Base-by-base conservation (phyloP, 176 grass and related monocot genomes). In the Dactylis glomerata region DNA sequence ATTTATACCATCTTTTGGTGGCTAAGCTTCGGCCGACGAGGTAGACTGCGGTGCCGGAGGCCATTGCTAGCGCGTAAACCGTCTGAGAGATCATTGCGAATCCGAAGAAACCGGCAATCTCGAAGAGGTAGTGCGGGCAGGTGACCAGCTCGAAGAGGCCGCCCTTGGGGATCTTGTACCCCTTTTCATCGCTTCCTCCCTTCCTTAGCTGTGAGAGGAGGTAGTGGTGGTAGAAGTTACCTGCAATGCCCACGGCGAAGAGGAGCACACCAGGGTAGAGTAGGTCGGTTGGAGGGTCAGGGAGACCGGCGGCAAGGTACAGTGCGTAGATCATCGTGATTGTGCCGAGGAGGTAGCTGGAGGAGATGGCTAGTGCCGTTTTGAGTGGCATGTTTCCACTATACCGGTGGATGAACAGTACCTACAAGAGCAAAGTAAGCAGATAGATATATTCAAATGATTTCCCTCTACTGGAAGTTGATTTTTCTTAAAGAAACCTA, bases 41-140 rank as follows among this genome's bases (percentile, higher is more conserved):
- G 70, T 97, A 94, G 4, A 81, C 84, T 13, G 62, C 65, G 0
- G 86, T 80, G 6, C 95, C 95, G 3, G 82, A 54, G 10, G 88
- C 58, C 14, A 89, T 68, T 5, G 84, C 83, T 32, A 90, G 79
- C 15, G 86, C 78, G 44, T 84, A 76, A 66, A 79, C 14, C 4
- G 95, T 94, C 61, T 92, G 95, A 4, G 84, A 70, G 70, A 97
- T 94, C 83, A 92, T 80, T 5, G 88, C 51, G 30, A 97, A 49
- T 8, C 95, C 95, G 3, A 92, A 70, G 69, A 92, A 92, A 2
- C n/a, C 88, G 2, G 86, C 1, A 67, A 97, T 92, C 74, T 97
- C 95, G 66, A 97, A 97, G 38, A 97, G 88, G 73, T 97, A 97
- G 52, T 94, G 86, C 6, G 92, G 92, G 70, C 92, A 94, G 13